Percentiles rank a stretch among this genome's conserved stretches.
Conservation (phyloP, 257 asterid species). For the Scutellaria minor region DNA sequence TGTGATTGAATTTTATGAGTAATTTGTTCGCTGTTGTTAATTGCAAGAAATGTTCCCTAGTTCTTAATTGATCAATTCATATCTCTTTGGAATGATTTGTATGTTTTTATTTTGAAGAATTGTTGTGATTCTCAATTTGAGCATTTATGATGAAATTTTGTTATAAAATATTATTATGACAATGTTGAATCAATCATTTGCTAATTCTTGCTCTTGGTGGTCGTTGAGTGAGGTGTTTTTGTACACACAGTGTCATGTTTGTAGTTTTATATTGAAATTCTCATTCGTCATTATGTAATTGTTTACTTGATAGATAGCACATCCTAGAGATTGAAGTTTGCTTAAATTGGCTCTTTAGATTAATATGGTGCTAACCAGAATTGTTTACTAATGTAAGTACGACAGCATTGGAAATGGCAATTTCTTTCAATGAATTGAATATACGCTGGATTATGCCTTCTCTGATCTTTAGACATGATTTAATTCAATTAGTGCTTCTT, state of each 20-base stretch:
- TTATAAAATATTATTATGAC: no score
- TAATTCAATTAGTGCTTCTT: neutral
- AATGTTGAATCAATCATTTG: neutral
- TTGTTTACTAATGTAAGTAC: neutral
- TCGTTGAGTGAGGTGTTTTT: neutral
- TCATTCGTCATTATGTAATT: neutral
- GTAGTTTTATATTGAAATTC: neutral
- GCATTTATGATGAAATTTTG: neutral
- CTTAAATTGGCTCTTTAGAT: neutral
- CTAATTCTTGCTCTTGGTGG: constrained; percentile 23
- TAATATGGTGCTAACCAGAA: neutral
- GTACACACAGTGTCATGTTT: neutral
- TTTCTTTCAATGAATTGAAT: neutral
- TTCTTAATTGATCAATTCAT: neutral
- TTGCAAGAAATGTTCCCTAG: neutral
- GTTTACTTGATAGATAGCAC: neutral
- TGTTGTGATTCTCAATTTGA: neutral
- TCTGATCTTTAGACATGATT: neutral
- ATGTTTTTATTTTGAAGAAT: constrained; percentile 2
- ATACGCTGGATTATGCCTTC: neutral
- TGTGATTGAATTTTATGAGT: constrained; percentile 6
- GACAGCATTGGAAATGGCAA: neutral
- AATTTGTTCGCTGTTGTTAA: neutral
- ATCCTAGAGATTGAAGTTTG: neutral
- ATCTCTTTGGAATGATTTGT: neutral